Evolutionary conservation across 2,329 filamentous ascomycete species (phyloP), one percentile per base, ranked within the genome.

Genomic region (Celoporthe dispersa): DNA sequence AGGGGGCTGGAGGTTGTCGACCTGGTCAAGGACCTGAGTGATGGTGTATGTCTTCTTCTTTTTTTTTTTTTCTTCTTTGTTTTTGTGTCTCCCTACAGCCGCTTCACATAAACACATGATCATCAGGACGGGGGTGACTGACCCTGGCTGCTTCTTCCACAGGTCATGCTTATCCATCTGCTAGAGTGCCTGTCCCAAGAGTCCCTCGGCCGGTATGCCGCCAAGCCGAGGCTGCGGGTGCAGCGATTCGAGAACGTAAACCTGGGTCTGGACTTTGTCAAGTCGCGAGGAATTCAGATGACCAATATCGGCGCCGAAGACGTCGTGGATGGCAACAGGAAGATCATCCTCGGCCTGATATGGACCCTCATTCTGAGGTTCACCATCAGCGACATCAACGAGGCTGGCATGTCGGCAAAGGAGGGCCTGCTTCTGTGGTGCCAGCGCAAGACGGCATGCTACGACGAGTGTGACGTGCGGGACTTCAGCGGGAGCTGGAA

Each of bases 241-340:
- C 96, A 99, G 83, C 91, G 90, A 75, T 99, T 98, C 81, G 96
- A 99, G 81, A 99, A 99, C 87, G 95, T 96, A 80, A 98, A 98
- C 84, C 91, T 94, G 75, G 93, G 94, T 64, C 90, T 99, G 72
- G 91, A 98, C 81, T 99, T 96, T 77, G 94, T 99, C 83, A 97
- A 78, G 35, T 80, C 81, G 2, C 85, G 94, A 75, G 91, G 94
- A 28, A 98, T 99, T 73, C 95, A 97, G 80, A 93, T 99, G 91
- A 98, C 94, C 75, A 99, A 99, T 76, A 98, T 98, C 77, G 96
- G 96, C 67, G 96, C 96, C 9, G 96, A 98, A 81, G 96, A 99
- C 86, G 93, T 99, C 33, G 96, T 99, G 39, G 95, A 99, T 80
- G 96, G 96, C 48, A 99, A 98, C 81, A 89, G 92, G 75, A 99